Conservation (phyloP, 352 stramenopile species). For the Thalassiosira mediterranea region DNA sequence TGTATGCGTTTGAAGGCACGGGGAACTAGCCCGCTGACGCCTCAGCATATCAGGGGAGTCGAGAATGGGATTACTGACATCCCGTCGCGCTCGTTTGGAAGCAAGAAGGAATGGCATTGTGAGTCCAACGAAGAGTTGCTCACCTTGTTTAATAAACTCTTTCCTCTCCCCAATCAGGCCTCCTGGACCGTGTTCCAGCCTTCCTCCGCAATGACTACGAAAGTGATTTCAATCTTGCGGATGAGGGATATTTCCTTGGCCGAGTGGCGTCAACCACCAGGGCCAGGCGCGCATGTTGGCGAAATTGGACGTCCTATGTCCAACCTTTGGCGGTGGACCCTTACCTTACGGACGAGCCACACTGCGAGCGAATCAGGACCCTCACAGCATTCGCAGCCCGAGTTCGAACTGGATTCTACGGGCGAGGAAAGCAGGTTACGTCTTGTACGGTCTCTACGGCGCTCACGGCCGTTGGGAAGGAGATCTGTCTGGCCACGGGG, state of each 20-base stretch:
- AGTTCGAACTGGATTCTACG: constrained; percentile 11
- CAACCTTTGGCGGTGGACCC: constrained; percentile 21
- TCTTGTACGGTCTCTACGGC: neutral
- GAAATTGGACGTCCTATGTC: constrained; percentile 9
- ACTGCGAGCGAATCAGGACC: constrained; percentile 3
- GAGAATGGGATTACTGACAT: constrained; percentile 28
- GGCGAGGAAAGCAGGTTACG: neutral
- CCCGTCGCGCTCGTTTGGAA: constrained; percentile 25
- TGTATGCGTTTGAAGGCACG: constrained; percentile 7
- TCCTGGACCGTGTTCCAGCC: constrained; percentile 23
- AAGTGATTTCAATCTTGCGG: constrained; percentile 21
- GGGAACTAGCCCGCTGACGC: constrained; percentile 17
- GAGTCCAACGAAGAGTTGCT: constrained; percentile 15
- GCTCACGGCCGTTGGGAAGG: constrained; percentile 27
- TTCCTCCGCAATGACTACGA: constrained; percentile 2
- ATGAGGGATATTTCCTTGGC: constrained; percentile 1
- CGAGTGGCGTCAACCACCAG: constrained; percentile 25
- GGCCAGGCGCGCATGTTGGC: constrained; percentile 10
- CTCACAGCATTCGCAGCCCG: constrained; percentile 6
- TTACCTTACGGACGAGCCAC: constrained; percentile 11
- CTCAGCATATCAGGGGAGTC: constrained; percentile 22
- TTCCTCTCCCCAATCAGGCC: constrained; percentile 28
- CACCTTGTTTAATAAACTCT: constrained; percentile 17
- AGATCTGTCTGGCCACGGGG: neutral
- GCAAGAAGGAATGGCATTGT: constrained; percentile 22